Conservation (phyloP, 176 grass and related monocot species). For the Dendrocalamus sinicus region DNA sequence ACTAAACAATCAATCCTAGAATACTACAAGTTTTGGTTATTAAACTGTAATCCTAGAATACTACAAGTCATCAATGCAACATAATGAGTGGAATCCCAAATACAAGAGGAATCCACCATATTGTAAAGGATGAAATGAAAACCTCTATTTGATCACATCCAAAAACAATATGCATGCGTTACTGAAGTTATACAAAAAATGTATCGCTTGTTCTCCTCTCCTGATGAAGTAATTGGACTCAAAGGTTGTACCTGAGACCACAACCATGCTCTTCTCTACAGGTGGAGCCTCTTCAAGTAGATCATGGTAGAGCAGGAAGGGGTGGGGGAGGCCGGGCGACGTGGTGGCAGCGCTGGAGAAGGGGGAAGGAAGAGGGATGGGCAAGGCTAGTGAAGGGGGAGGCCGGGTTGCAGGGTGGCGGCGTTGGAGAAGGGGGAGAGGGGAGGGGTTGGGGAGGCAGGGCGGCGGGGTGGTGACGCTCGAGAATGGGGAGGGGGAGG, state of each 20-base stretch:
- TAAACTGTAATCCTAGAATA: conserved; percentile 1
- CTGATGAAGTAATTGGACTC: not conserved
- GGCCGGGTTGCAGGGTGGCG: no score
- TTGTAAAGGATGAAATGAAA: not conserved
- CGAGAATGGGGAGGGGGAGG: no score
- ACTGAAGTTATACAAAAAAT: conserved; percentile 16
- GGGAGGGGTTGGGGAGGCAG: no score
- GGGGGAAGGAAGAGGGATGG: no score
- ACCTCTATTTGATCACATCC: conserved; percentile 21
- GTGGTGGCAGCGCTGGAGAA: no score
- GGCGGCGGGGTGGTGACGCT: no score
- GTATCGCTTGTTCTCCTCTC: not conserved
- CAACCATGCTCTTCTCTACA: conserved; percentile 7
- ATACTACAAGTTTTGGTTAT: not conserved
- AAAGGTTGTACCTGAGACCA: not conserved
- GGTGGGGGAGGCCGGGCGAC: no score
- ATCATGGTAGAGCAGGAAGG: not conserved
- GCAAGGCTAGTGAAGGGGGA: no score
- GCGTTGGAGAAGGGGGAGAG: no score
- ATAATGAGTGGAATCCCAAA: not conserved
- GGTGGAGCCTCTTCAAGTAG: conserved; percentile 5
- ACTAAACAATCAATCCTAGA: not conserved
- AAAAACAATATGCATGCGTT: not conserved
- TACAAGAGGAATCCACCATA: not conserved
- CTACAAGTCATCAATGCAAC: not conserved